Evolutionary conservation across 345 rosid species (phyloP), one percentile per base, ranked within the genome.

Genomic region (Citrus australasica): DNA sequence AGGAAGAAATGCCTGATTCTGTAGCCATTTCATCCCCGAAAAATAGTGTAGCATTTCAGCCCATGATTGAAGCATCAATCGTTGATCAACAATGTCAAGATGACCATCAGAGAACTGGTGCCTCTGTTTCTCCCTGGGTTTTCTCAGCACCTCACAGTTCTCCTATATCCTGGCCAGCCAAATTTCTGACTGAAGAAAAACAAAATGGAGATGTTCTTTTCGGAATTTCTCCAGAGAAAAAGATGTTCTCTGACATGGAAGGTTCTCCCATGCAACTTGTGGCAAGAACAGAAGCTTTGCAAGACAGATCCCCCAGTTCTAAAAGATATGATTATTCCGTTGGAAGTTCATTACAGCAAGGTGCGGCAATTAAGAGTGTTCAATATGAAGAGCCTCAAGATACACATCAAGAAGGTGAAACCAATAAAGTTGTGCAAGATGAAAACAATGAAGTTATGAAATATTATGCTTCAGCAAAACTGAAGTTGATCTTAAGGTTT

Each of bases 401-500:
- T 83, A 74, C 67, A 72, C 74, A 70, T 67, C 83, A 79, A 81
- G 88, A 81, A 78, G 78, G 75, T 5, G 85, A 86, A 79, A 83
- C 76, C 78, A 83, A 71, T 75, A 73, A 77, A 67, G 28, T 30
- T 42, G 48, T 28, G 61, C 88, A 81, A 78, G 78, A 81, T 5
- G 85, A 87, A 79, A 82, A 76, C 79, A 84, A 76, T 71, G 73
- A 72, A 64, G 83, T 73, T 64, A 73, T 82, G 78, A 80, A 75
- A 68, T 64, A 81, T 62, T 75, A 81, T 86, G 87, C 90, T 1
- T 82, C 80, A 74, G 97, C 98, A 84, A 92, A 91, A 84, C 92
- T 94, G 79, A 94, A 88, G 88, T 84, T 92, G 90, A 91, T 92
- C 78, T 80, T 91, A 80, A 92, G 98, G 99, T 96, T 81, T 73